Evolutionary conservation across 73 alveolate species (phyloP).

Genomic region (Paramecium caudatum): DNA sequence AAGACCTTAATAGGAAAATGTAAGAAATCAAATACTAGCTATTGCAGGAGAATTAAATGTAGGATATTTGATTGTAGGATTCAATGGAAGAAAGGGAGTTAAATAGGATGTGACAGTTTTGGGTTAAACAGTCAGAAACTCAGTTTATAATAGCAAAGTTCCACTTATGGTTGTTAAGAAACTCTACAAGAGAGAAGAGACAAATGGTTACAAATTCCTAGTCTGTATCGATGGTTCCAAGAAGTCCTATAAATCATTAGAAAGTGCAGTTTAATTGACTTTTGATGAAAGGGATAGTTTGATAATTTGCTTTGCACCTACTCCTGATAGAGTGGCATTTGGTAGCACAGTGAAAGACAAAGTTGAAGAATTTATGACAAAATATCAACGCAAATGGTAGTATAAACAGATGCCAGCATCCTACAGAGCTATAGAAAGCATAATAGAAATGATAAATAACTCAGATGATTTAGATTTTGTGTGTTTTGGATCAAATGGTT

Average conservation of each 20-base stretch:
- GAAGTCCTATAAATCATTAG: conserved; percentile 72
- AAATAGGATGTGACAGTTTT: conserved; percentile 55
- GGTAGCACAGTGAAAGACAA: conserved; percentile 52
- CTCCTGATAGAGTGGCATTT: conserved; percentile 68
- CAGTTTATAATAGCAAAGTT: conserved; percentile 66
- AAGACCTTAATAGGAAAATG: not conserved
- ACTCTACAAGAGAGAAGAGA: conserved; percentile 44
- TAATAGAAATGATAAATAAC: conserved; percentile 48
- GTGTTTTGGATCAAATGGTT: conserved; percentile 72
- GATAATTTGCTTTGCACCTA: conserved; percentile 71
- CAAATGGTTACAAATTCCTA: conserved; percentile 70
- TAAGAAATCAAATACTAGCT: conserved; percentile 62
- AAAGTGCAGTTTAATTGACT: conserved; percentile 52
- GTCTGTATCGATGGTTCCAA: conserved; percentile 76
- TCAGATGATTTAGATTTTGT: conserved; percentile 52
- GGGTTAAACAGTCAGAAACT: conserved; percentile 71
- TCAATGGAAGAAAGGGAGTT: conserved; percentile 72
- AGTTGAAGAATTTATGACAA: conserved; percentile 56
- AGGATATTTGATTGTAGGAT: conserved; percentile 63
- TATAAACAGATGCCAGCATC: conserved; percentile 64
- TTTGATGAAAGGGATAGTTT: conserved; percentile 66
- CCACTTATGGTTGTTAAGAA: conserved; percentile 69
- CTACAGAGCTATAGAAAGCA: conserved; percentile 34
- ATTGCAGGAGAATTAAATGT: conserved; percentile 55
- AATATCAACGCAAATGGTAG: conserved; percentile 67